Evolutionary conservation across 2,329 filamentous ascomycete genomes (phyloP), one percentile per base, ranked within the genome.

Genomic region (Paracamarosporium sp.): DNA sequence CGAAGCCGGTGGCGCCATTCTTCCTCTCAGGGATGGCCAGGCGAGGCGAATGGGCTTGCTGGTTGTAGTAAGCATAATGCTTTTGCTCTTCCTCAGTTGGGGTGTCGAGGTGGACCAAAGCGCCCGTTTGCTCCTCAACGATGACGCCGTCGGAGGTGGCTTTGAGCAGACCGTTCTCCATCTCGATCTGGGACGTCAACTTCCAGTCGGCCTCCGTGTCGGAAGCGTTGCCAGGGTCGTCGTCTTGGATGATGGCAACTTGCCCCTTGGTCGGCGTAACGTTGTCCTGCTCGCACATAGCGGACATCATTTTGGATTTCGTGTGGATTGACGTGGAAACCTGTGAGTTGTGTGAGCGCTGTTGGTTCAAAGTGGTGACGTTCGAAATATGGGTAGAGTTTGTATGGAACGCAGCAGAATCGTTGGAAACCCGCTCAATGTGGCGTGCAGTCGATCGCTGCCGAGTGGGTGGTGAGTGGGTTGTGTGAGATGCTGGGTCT

Each of bases 1-100:
- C 48, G 20, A 50, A 25, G 27, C 48, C 55, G 17, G 54, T 59
- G 5, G 51, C 63, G 7, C 60, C 55, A 36, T 62, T 63, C 40
- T 61, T 59, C 7, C 47, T 27, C 28, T 63, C 56, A 13, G 55
- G 55, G 4, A 59, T 38, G 8, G 51, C 13, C 12, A 57, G 27
- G 0, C 13, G 33, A 22, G 20, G 30, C n/a, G 15, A 8, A 1
- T 1, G 1, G 2, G 45, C 45, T 20, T 35, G 20, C 4, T 24
- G 5, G 33, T 28, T 2, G 4, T 24, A n/a, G 6, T 28, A 33
- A 1, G 31, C 36, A n/a, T 56, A 30, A 36, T 36, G 53, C 7
- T 52, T 35, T 13, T 54, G 51, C 5, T 4, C 5, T n/a, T 35
- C 50, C 45, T 56, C 40, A 17, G 30, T 44, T 0, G 59, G 60